Evolutionary conservation across 2,329 filamentous ascomycete genomes (phyloP), one percentile per base, ranked within the genome.

Genomic region (Davidsoniella neocaledoniae): DNA sequence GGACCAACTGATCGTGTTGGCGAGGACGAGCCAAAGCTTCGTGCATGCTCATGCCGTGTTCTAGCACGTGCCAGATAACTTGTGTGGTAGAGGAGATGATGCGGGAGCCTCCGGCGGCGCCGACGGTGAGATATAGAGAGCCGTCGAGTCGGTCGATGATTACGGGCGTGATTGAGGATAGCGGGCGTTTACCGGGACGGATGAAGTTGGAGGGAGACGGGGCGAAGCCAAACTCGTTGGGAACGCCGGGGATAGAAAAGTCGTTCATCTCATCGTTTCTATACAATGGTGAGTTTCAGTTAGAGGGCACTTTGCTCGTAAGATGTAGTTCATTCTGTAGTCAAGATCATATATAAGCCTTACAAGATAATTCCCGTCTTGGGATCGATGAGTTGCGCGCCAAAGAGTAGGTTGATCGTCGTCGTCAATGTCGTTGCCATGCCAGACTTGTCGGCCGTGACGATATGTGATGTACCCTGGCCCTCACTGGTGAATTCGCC

Each of bases 331-430:
- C 5, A 5, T 23, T 23, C 21, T n/a, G 10, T 5, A 25, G 7
- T 38, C 14, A 23, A 68, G 62, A 70, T 63, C 68, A 2, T 29
- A 9, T 29, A 36, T 23, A 10, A 10, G 8, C 55, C 63, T 51
- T 59, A 67, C 65, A 93, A 76, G 50, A 93, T 85, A 52, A 94
- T 73, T 16, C 88, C 88, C 0, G 86, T 88, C 57, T 81, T 74
- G 0, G 86, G 85, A 1, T 90, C 82, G 64, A 94, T 77, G 55
- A 94, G 63, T 17, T 78, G 72, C 25, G 79, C 81, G 43, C 90
- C 90, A 58, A 94, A 96, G 2, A 91, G 71, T 4, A 91, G 70
- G 63, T 95, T 95, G 51, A 95, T 70, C 0, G 90, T 95, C 1
- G 86, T 91, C 0, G 88, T 95, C 10, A 87, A 71, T 1, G 83